Evolutionary conservation across 371 early-diverging fungal genomes (phyloP), one percentile per base, ranked within the genome.

Genomic region (Nematocida ironsii): DNA sequence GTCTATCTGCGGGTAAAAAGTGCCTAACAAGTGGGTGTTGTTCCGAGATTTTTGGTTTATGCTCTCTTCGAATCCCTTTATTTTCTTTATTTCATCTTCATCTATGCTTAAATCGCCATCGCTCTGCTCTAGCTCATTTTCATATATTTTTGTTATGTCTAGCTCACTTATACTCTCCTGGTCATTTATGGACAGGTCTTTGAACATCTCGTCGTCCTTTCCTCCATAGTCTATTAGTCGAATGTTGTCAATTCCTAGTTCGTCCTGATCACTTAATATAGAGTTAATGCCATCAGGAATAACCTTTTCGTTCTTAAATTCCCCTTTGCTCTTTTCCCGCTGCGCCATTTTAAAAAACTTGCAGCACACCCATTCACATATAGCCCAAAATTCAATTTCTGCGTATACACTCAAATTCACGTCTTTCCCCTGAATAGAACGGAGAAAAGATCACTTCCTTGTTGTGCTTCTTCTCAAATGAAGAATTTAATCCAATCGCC

Each of bases 121-220:
- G 56, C 72, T 72, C 39, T 54, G 72, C 39, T 60, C 73, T 48
- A 78, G 69, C 80, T 78, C 80, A 39, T 78, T 78, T 27, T 78
- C 57, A 55, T 78, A 78, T 68, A 78, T 78, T 23, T 78, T 78
- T n/a, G 61, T 78, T 16, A 70, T 57, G 54, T 78, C 69, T 48
- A 78, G 48, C 60, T 78, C 80, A 16, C 69, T 69, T 57, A 78
- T 56, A 20, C 56, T 70, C 42, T 71, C 80, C 5, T 52, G 55
- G 74, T 52, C 54, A 27, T 47, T 27, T 52, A 70, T 50, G 13
- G 27, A 39, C 5, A 78, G 72, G 45, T 78, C 62, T 33, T 57
- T 56, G 18, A 78, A 56, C 1, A 78, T 56, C 39, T 67, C 71
- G 57, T 78, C 71, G 13, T 78, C 80, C 42, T 78, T 78, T 11